These are phyloP conservation scores for Bullera alba DNA, from an alignment of 768 basidiomycete species.

Conservation along the genomic window DNA sequence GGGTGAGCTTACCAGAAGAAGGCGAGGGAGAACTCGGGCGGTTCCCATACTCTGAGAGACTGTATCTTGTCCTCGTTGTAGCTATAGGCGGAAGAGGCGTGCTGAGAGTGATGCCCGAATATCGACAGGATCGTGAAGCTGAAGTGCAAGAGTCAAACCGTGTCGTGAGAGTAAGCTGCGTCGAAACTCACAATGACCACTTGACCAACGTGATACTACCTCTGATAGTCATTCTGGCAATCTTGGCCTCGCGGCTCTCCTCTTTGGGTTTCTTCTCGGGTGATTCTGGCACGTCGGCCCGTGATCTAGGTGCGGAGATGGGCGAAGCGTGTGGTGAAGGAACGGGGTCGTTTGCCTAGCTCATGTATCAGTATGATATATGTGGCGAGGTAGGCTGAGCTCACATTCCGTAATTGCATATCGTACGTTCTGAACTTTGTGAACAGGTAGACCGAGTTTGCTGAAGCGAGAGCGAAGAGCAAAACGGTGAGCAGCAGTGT, in stretches of 20 bases:
- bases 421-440: slow-evolving; percentile 42
- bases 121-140: slow-evolving; percentile 17
- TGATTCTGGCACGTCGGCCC: no score
- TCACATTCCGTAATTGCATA: slow-evolving; percentile 38
- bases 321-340: slow-evolving; percentile 39
- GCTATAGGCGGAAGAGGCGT: neutral
- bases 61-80: slow-evolving; percentile 35
- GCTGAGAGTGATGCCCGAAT: slow-evolving; percentile 12
- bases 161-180: neutral
- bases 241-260: no score
- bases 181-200: slow-evolving; percentile 16
- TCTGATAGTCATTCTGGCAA: no score
- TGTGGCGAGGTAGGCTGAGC: neutral
- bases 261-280: no score
- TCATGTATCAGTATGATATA: neutral
- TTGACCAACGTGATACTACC: no score
- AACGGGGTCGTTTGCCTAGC: slow-evolving; percentile 23
- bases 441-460: slow-evolving; percentile 42
- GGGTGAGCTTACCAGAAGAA: slow-evolving; percentile 41
- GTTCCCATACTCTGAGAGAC: slow-evolving; percentile 41
- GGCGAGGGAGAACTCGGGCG: slow-evolving; percentile 39
- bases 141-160: neutral
- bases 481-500: slow-evolving; percentile 13
- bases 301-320: slow-evolving; percentile 20
- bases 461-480: slow-evolving; percentile 23